Evolutionary conservation across 352 stramenopile genomes (phyloP), one percentile per base, ranked within the genome.

Genomic region (Blastocystis hominis): DNA sequence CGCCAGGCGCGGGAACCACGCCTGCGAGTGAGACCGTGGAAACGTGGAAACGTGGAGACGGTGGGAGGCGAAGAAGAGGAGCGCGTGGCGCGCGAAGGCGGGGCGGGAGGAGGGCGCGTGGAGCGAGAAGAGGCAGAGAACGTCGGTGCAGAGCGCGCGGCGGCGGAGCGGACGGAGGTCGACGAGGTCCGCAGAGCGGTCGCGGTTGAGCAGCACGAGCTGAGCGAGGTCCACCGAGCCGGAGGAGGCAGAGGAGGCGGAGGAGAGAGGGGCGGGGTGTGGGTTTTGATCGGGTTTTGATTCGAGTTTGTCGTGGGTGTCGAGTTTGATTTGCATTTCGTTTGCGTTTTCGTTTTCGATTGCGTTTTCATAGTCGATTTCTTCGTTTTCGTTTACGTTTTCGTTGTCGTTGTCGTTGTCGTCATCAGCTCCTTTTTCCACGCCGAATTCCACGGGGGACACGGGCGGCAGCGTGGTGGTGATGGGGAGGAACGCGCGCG

Each of bases 21-120:
- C 46, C 72, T 84, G 68, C 13, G 36, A 42, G n/a, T n/a, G 34
- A 47, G n/a, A 46, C 13, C 34, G 34, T 46, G 24, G 38, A 10
- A 24, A 38, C 6, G 30, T 24, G 55, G 0, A 13, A 4, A 84
- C 72, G 44, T 84, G 10, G 30, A 66, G 54, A 2, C 47, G 72
- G 44, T 84, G 72, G 5, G 30, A 15, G 38, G 20, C 72, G 30
- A 84, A 69, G 72, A 84, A 46, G 30, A 84, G 20, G 15, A 66
- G 17, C 2, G 2, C 2, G 4, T 20, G 3, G 2, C 34, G 72
- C n/a, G 50, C 17, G 2, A n/a, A 44, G 7, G 72, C 7, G 30
- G 56, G 72, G 9, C 34, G 15, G 34, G 17, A 17, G 6, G 10
- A 15, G 24, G 17, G 9, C 13, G 13, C 50, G 5, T 80, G 20